phyloP scores from a whole-genome alignment of 768 basidiomycete genomes.

The Boletus insuetus region DNA sequence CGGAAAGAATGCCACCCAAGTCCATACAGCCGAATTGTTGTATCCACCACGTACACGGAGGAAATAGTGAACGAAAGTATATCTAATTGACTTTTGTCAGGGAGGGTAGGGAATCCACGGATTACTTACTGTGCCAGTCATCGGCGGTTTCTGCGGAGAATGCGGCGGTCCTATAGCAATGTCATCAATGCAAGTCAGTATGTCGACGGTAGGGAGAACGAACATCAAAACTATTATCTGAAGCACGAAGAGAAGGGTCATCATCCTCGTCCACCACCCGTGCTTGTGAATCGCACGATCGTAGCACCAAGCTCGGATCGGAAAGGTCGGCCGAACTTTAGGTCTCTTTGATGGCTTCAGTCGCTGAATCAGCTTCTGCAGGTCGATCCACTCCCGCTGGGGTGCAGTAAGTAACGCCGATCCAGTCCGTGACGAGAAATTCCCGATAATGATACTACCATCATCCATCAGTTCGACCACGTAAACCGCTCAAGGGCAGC shows the following conservation, averaged over 20 bases:
- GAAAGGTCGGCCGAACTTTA: slow-evolving; percentile 48
- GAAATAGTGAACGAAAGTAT: slow-evolving; percentile 74
- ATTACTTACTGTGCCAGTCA: slow-evolving; percentile 53
- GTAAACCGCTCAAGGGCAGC: slow-evolving; percentile 12
- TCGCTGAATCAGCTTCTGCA: slow-evolving; percentile 85
- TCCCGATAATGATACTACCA: slow-evolving; percentile 88
- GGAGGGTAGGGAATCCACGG: background rate
- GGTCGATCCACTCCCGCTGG: slow-evolving; percentile 92
- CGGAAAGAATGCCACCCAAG: slow-evolving; percentile 81
- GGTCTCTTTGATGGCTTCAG: slow-evolving; percentile 87
- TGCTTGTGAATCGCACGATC: slow-evolving; percentile 81
- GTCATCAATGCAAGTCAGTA: background rate
- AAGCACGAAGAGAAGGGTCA: slow-evolving; percentile 67
- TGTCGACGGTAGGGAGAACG: slow-evolving; percentile 25
- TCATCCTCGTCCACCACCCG: slow-evolving; percentile 48
- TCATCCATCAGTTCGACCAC: slow-evolving; percentile 11
- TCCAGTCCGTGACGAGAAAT: slow-evolving; percentile 86
- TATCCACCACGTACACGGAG: slow-evolving; percentile 71
- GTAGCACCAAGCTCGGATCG: slow-evolving; percentile 80
- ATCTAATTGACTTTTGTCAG: slow-evolving; percentile 42
- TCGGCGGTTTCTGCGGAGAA: slow-evolving; percentile 57
- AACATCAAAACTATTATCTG: slow-evolving; percentile 86
- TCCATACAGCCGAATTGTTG: slow-evolving; percentile 73
- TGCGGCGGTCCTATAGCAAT: slow-evolving; percentile 70
- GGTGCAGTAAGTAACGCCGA: slow-evolving; percentile 80